A percentile compares a stretch with the other conserved stretches of the same genome.
phyloP scores from a whole-genome alignment of 140 eudicot species.

The Ambrosia hybrid region DNA sequence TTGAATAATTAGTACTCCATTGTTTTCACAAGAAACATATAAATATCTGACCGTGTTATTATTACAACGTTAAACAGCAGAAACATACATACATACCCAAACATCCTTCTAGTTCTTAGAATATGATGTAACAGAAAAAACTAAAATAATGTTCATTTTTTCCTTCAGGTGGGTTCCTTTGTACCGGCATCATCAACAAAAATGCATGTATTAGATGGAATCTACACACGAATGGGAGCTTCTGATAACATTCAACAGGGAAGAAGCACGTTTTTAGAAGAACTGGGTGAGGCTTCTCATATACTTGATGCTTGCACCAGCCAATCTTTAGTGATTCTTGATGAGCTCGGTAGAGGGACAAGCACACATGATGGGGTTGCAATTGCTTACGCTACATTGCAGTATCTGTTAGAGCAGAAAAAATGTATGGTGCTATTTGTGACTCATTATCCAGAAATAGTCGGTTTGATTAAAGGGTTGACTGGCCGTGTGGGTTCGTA shows the following conservation, averaged over 20 bases:
- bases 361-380: slow-evolving; percentile 99
- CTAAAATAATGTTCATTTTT: slow-evolving; percentile 18
- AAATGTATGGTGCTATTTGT: slow-evolving; percentile 81
- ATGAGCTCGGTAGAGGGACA: slow-evolving; percentile 98
- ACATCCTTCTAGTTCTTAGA: background rate
- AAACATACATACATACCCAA: too few relatives aligned
- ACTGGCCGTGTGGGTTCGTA: slow-evolving; percentile 73
- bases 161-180: slow-evolving; percentile 77
- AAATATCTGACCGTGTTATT: background rate
- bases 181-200: slow-evolving; percentile 90
- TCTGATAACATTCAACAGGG: slow-evolving; percentile 93
- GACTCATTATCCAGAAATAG: slow-evolving; percentile 95
- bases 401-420: slow-evolving; percentile 60
- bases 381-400: slow-evolving; percentile 92
- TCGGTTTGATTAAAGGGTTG: slow-evolving; percentile 54
- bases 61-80: background rate
- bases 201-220: slow-evolving; percentile 80
- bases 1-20: background rate
- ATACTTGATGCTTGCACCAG: slow-evolving; percentile 63
- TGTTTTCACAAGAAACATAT: background rate
- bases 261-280: slow-evolving; percentile 90
- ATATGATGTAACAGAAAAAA: background rate
- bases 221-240: slow-evolving; percentile 96
- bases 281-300: slow-evolving; percentile 78
- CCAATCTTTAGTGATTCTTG: slow-evolving; percentile 78